Conservation (phyloP, 768 basidiomycete genomes). For the Podaxis pistillaris region DNA sequence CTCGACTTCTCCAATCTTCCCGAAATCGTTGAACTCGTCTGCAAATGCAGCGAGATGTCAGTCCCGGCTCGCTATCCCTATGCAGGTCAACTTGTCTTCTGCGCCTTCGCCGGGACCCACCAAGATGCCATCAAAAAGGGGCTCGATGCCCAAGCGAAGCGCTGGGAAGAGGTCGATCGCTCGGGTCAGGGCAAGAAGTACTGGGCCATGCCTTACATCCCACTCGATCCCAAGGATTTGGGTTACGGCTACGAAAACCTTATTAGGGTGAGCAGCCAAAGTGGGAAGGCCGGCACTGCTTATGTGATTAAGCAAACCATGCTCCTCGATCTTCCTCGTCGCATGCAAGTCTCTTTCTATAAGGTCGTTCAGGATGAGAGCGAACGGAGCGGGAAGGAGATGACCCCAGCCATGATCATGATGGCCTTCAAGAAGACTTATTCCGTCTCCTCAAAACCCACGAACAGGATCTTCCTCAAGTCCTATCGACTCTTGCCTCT, state of each 20-base stretch:
- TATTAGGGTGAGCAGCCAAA: slow-evolving; percentile 98
- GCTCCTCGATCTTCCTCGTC: slow-evolving; percentile 87
- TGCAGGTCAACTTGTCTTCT: slow-evolving; percentile 95
- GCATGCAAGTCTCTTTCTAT: slow-evolving; percentile 96
- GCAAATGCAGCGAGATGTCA: slow-evolving; percentile 93
- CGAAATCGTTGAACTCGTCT: slow-evolving; percentile 86
- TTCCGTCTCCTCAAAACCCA: slow-evolving; percentile 75
- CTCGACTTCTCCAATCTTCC: slow-evolving; percentile 93
- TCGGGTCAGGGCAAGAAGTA: slow-evolving; percentile 55
- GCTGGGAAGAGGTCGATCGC: slow-evolving; percentile 52
- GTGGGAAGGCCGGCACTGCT: slow-evolving; percentile 95
- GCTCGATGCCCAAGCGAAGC: slow-evolving; percentile 74
- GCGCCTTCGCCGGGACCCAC: slow-evolving; percentile 97
- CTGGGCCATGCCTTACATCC: slow-evolving; percentile 95
- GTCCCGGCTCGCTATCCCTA: slow-evolving; percentile 95
- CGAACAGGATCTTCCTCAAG: slow-evolving; percentile 40
- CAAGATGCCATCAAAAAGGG: slow-evolving; percentile 99
- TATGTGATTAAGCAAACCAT: slow-evolving; percentile 94
- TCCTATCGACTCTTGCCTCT: slow-evolving; percentile 57
- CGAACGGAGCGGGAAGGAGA: slow-evolving; percentile 91
- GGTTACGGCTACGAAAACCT: slow-evolving; percentile 96
- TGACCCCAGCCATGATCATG: slow-evolving; percentile 93
- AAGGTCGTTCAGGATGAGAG: slow-evolving; percentile 86
- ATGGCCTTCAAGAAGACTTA: slow-evolving; percentile 82
- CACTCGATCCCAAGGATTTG: slow-evolving; percentile 93